Evolutionary conservation across 352 stramenopile species (phyloP), one percentile per base, ranked within the genome.

Genomic region (Stephanocyclus meneghinianus): DNA sequence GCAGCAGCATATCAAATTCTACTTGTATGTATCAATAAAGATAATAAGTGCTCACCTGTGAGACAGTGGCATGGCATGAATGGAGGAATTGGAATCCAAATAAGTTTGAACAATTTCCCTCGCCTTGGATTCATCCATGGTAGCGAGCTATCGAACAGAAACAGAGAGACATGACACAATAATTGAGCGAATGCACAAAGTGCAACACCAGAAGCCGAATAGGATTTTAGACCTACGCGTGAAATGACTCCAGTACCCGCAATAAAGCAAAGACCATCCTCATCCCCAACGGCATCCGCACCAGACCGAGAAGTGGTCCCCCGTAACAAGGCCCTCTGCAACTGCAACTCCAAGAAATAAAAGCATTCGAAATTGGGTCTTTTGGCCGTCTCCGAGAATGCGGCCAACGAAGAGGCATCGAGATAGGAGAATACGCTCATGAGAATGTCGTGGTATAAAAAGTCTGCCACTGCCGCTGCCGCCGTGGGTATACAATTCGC

Each of bases 331-430:
- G 85, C 77, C 55, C 84, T 51, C 71, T 92, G 82, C 45, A 92
- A 75, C 71, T 90, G 85, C 11, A 91, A 76, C 42, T 91, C 85
- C 37, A 92, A 61, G 78, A 86, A 91, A 37, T 91, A 90, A 73
- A 89, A 91, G 11, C 73, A 76, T 84, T 91, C 85, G 72, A 88
- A 90, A 53, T 92, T 92, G 1, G 75, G 74, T 42, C 74, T 48
- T 35, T 76, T 53, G 11, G 71, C 76, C 10, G 85, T 92, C 77
- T 91, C 84, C 1, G 80, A 89, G 67, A 92, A 91, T 7, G 69
- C 50, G 1, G 81, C 65, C 18, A 92, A 45, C 2, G 77, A 82
- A 7, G 63, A 32, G 21, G 76, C 71, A 83, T 89, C 80, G 3
- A 92, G 56, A 72, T 75, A 91, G 7, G 59, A 85, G 42, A 92